These are phyloP conservation scores for Chytriomyces confervae DNA, from an alignment of 192 early-diverging fungal species.

Conservation along the genomic window DNA sequence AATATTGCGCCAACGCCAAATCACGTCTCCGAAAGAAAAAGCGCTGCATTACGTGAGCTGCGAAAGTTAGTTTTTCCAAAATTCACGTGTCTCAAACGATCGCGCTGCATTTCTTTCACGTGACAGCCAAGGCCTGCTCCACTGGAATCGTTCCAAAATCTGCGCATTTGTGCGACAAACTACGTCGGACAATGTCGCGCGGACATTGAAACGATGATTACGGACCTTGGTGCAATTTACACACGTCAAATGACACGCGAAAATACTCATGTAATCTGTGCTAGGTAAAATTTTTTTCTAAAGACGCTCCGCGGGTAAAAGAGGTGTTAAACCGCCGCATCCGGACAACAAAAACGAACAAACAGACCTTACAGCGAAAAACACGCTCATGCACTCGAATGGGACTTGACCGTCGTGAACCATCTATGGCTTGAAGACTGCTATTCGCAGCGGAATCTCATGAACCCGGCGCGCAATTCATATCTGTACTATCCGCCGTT, in stretches of 20 bases:
- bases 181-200: slow-evolving; percentile 70
- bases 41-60: slow-evolving; percentile 54
- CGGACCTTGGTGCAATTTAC: slow-evolving; percentile 67
- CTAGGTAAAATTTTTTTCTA: slow-evolving; percentile 44
- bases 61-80: neutral
- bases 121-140: slow-evolving; percentile 51
- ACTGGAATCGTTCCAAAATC: slow-evolving; percentile 54
- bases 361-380: slow-evolving; percentile 69
- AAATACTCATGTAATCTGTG: slow-evolving; percentile 81
- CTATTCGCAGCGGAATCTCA: slow-evolving; percentile 64
- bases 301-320: neutral
- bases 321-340: neutral
- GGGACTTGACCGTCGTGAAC: slow-evolving; percentile 76
- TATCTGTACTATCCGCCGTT: slow-evolving; percentile 11
- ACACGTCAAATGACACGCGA: slow-evolving; percentile 65
- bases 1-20: slow-evolving; percentile 39
- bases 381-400: slow-evolving; percentile 63
- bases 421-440: slow-evolving; percentile 88
- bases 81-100: neutral
- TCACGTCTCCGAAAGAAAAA: slow-evolving; percentile 50
- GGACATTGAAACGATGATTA: slow-evolving; percentile 69
- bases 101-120: neutral
- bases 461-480: slow-evolving; percentile 50
- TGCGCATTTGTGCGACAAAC: slow-evolving; percentile 69
- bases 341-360: neutral